phyloP scores from a whole-genome alignment of 2,329 filamentous ascomycete genomes.

The Aspergillus hortae region DNA sequence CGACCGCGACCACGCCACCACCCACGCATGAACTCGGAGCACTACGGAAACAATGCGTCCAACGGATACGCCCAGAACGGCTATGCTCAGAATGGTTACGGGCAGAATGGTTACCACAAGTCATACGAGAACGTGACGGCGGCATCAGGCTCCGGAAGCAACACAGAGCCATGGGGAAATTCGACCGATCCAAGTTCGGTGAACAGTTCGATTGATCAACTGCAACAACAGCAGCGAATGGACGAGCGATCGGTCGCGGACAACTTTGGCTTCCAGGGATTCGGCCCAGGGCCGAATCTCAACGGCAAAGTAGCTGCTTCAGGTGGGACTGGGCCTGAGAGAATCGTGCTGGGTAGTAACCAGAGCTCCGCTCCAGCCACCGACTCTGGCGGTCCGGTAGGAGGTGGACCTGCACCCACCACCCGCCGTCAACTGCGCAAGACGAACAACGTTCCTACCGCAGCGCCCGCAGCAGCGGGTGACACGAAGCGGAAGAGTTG shows the following conservation, averaged over 20 bases:
- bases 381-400: conserved; percentile 23
- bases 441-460: conserved; percentile 8
- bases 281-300: conserved; percentile 43
- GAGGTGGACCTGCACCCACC: conserved; percentile 20
- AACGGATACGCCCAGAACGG: conserved; percentile 29
- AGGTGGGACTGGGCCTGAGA: conserved; percentile 11
- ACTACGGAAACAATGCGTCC: conserved; percentile 34
- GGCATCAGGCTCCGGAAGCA: conserved; percentile 62
- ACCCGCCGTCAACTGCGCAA: conserved; percentile 21
- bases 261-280: conserved; percentile 61
- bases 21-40: conserved; percentile 34
- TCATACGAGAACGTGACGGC: conserved; percentile 86
- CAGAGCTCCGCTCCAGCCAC: conserved; percentile 9
- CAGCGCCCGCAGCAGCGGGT: conserved; percentile 14
- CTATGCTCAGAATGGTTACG: conserved; percentile 26
- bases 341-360: conserved; percentile 10
- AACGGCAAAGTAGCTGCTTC: conserved; percentile 20
- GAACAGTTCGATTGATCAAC: conserved; percentile 83
- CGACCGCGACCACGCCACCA: conserved; percentile 30
- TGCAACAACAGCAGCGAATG: conserved; percentile 47
- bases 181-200: conserved; percentile 89
- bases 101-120: conserved; percentile 61
- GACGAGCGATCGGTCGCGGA: conserved; percentile 46
- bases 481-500: conserved; percentile 76
- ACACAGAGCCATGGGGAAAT: conserved; percentile 68